These are phyloP conservation scores for Ascochyta viciae-villosae DNA, from an alignment of 2,329 filamentous ascomycete genomes.

Conservation along the genomic window DNA sequence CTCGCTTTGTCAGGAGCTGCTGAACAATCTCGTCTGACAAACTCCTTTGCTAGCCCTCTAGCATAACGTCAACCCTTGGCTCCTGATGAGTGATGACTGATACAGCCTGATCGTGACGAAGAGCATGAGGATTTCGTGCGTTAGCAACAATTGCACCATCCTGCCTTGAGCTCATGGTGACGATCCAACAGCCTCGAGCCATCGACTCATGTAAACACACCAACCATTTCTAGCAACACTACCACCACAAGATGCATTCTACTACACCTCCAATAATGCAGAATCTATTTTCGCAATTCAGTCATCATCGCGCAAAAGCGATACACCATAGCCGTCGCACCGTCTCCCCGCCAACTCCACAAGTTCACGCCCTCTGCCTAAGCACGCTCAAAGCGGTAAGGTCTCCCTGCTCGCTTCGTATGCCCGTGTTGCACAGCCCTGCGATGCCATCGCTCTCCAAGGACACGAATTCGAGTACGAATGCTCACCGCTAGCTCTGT, in stretches of 20 bases:
- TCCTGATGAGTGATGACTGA: constrained; percentile 17
- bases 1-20: constrained; percentile 33
- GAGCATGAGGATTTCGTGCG: neutral
- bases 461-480: constrained; percentile 1
- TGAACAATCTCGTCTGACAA: constrained; percentile 42
- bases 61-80: constrained; percentile 15
- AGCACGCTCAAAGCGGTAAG: constrained; percentile 19
- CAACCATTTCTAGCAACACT: neutral
- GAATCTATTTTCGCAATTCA: constrained; percentile 5
- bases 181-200: neutral
- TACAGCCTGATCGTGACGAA: constrained; percentile 6
- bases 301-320: neutral
- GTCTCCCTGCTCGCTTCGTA: constrained; percentile 27
- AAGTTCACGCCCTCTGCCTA: constrained; percentile 20
- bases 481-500: constrained; percentile 16
- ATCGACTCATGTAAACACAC: neutral
- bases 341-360: constrained; percentile 20
- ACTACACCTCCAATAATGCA: neutral
- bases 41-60: constrained; percentile 16
- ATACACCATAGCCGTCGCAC: constrained; percentile 12
- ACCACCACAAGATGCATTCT: constrained; percentile 7
- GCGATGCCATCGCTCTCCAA: constrained; percentile 23
- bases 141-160: constrained; percentile 13
- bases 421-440: constrained; percentile 31
- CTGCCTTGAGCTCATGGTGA: neutral